Conservation (phyloP, 306 rosid genomes). For the Citrullus colocynthis region DNA sequence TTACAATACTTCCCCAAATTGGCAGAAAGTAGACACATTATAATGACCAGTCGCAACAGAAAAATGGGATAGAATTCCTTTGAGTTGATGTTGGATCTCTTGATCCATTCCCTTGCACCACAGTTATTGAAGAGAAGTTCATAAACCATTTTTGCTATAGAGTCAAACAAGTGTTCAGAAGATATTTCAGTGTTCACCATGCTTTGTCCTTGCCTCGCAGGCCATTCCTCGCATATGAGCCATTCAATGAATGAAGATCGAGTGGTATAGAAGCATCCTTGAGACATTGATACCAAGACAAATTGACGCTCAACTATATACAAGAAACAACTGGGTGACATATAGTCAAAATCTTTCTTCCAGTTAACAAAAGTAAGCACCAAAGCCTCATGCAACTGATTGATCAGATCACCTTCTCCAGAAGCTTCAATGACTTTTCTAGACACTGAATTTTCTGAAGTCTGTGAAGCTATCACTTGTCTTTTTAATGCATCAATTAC, state of each 20-base stretch:
- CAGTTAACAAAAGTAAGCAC: constrained; percentile 18
- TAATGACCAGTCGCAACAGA: constrained; percentile 26
- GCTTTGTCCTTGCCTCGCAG: neutral
- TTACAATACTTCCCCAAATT: constrained; percentile 9
- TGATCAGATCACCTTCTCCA: neutral
- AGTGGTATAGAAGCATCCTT: constrained; percentile 29
- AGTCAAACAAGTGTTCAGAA: constrained; percentile 1
- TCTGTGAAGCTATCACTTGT: neutral
- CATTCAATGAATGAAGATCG: constrained; percentile 47
- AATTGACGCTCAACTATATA: constrained; percentile 48
- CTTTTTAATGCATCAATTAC: constrained; percentile 14
- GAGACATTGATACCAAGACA: constrained; percentile 14
- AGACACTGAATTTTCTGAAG: neutral
- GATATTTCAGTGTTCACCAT: neutral
- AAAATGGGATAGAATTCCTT: constrained; percentile 22
- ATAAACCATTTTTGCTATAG: constrained; percentile 12
- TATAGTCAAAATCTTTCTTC: constrained; percentile 14
- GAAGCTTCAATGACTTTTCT: neutral
- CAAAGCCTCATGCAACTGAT: constrained; percentile 22
- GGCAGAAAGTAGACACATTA: constrained; percentile 23
- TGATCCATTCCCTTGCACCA: constrained; percentile 24
- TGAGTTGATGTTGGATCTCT: constrained; percentile 6
- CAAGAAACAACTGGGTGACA: constrained; percentile 45
- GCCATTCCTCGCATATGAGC: constrained; percentile 23
- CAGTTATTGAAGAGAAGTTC: constrained; percentile 16